Conservation (phyloP, 2,329 filamentous ascomycete genomes). For the Orbilia oligospora region DNA sequence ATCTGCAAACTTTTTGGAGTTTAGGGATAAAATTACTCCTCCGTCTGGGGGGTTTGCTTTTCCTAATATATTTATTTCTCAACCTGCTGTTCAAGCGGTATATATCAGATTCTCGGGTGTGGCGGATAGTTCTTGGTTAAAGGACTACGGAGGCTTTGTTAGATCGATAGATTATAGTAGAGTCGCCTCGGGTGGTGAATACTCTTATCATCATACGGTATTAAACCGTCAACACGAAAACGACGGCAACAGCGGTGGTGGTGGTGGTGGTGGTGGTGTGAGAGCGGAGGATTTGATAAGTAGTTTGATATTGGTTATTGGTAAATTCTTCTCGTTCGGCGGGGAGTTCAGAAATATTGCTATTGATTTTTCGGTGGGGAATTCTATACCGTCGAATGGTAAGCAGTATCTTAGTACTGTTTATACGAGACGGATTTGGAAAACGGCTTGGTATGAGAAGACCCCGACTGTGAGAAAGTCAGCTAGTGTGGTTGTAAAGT, state of each 20-base stretch:
- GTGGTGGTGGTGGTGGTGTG: neutral
- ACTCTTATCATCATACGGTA: conserved; percentile 12
- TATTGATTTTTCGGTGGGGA: conserved; percentile 5
- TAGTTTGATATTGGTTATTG: conserved; percentile 2
- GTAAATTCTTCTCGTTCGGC: neutral
- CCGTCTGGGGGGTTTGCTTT: neutral
- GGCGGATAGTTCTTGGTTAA: neutral
- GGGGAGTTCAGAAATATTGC: conserved; percentile 2
- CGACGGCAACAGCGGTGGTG: too few relatives aligned
- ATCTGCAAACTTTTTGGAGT: neutral
- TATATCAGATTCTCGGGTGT: neutral
- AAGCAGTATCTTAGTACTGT: neutral
- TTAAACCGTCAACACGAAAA: neutral
- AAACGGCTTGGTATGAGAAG: neutral
- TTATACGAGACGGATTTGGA: neutral
- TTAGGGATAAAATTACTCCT: neutral
- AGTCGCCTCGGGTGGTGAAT: neutral
- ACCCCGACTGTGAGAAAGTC: neutral
- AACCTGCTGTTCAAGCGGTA: neutral
- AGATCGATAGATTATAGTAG: conserved; percentile 3
- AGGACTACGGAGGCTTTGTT: neutral
- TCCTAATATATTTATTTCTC: neutral
- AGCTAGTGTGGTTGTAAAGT: too few relatives aligned
- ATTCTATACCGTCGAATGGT: neutral
- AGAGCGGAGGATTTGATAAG: neutral